Base-by-base conservation (phyloP, 768 basidiomycete species). In the Auriscalpium vulgare region DNA sequence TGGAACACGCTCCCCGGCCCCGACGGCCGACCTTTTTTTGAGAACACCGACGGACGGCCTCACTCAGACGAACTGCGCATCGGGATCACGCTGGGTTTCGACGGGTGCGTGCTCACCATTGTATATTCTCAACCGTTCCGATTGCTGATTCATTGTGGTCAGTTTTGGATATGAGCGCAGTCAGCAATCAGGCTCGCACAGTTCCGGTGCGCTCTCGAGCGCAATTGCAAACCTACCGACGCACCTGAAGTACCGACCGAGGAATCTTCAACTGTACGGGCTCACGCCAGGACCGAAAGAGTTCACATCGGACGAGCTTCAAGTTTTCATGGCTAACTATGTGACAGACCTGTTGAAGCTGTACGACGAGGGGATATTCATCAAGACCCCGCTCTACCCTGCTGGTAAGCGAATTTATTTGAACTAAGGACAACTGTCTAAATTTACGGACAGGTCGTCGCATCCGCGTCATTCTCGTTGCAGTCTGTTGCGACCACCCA, bases 401-500 rank as follows among this genome's bases (percentile, higher is more conserved):
- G 16, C 9, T 9, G 38, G 38, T 40, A 16, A 9, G 38, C 16
- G 38, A n/a, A n/a, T n/a, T n/a, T n/a, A n/a, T n/a, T n/a, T n/a
- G n/a, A n/a, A n/a, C n/a, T n/a, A n/a, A n/a, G n/a, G n/a, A n/a
- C n/a, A n/a, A n/a, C n/a, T n/a, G n/a, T n/a, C n/a, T n/a, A n/a
- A n/a, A n/a, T n/a, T n/a, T n/a, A n/a, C n/a, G n/a, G n/a, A n/a
- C n/a, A n/a, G n/a, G n/a, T n/a, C n/a, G n/a, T n/a, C n/a, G n/a
- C n/a, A 47, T 61, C 4, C 35, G 37, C 21, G 54, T 56, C 8
- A 55, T 47, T 8, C 50, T 59, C n/a, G 17, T 58, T 4, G 45
- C 34, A 10, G 40, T 61, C 14, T 50, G 58, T 8, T 58, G 57
- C 29, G 58, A 61, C 35, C 60, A 61, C 44, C 60, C 60, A 1